phyloP scores from a whole-genome alignment of 1,284 basidiomycete species.

The Moesziomyces aphidis region DNA sequence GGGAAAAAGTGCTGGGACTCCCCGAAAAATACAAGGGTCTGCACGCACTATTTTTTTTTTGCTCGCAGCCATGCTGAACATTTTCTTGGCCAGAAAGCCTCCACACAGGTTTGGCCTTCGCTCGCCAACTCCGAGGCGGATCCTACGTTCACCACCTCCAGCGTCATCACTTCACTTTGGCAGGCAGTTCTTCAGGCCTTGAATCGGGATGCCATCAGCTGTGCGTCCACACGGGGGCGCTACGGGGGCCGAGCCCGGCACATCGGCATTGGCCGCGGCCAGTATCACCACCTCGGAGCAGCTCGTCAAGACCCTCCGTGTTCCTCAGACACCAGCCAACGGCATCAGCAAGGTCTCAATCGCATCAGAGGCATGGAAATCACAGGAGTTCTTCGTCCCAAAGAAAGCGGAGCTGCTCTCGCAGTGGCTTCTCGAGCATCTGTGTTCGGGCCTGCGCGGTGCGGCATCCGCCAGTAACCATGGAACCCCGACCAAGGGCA shows the following conservation, averaged over 20 bases:
- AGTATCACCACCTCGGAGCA: constrained; percentile 58
- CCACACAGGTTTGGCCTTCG: constrained; percentile 12
- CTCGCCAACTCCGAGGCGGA: neutral
- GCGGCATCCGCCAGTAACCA: constrained; percentile 8
- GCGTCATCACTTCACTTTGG: neutral
- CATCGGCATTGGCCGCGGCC: constrained; percentile 25
- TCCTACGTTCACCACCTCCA: neutral
- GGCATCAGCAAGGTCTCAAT: constrained; percentile 37
- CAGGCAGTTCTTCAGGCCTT: neutral
- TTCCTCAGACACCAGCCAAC: constrained; percentile 23
- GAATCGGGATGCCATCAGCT: neutral
- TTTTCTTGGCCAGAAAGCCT: constrained; percentile 12
- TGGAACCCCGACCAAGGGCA: constrained; percentile 24
- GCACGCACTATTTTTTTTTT: constrained; percentile 9
- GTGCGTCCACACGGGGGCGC: constrained; percentile 2
- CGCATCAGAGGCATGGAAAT: constrained; percentile 35
- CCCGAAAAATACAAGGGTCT: neutral
- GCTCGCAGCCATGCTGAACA: constrained; percentile 4
- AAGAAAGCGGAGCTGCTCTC: constrained; percentile 54
- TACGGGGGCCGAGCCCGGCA: neutral
- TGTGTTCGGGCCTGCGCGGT: constrained; percentile 27
- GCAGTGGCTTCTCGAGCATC: constrained; percentile 44
- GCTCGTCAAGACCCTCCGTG: constrained; percentile 55
- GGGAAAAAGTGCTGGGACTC: neutral
- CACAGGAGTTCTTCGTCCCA: constrained; percentile 37